Evolutionary conservation across 352 stramenopile species (phyloP).

Genomic region (Globisporangium abappressorium): DNA sequence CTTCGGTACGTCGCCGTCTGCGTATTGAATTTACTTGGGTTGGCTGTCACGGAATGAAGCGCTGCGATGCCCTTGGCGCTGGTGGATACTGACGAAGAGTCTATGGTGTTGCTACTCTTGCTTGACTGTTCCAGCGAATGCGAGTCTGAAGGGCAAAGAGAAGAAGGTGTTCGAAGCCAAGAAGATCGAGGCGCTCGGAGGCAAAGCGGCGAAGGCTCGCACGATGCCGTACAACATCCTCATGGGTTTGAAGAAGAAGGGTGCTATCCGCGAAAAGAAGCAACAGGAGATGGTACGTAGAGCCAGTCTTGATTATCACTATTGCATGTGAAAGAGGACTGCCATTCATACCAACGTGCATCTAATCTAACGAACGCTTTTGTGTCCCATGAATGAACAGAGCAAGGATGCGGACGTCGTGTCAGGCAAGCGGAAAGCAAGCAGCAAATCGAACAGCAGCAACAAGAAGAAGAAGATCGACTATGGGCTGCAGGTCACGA

Average conservation of each 20-base stretch:
- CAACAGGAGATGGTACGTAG: constrained; percentile 58
- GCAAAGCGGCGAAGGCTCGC: constrained; percentile 52
- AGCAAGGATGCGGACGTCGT: constrained; percentile 69
- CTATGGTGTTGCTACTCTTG: not conserved
- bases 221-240: constrained; percentile 74
- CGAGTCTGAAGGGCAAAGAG: constrained; percentile 72
- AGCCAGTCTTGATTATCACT: not conserved
- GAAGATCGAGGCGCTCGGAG: constrained; percentile 66
- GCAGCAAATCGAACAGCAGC: constrained; percentile 27
- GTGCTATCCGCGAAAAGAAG: constrained; percentile 40
- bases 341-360: not conserved
- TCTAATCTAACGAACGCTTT: not conserved
- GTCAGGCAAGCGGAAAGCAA: constrained; percentile 55
- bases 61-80: not conserved
- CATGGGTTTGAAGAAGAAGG: constrained; percentile 69
- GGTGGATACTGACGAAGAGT: not conserved
- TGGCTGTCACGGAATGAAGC: too few relatives aligned
- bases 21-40: not conserved
- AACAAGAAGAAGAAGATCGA: constrained; percentile 72
- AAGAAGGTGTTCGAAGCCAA: constrained; percentile 75
- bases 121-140: constrained; percentile 27
- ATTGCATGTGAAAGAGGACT: not conserved
- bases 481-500: constrained; percentile 71
- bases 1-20: constrained; percentile 44
- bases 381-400: constrained; percentile 23